Base-by-base conservation (phyloP, 108 stramenopile genomes). In the Parietichytrium sp. region DNA sequence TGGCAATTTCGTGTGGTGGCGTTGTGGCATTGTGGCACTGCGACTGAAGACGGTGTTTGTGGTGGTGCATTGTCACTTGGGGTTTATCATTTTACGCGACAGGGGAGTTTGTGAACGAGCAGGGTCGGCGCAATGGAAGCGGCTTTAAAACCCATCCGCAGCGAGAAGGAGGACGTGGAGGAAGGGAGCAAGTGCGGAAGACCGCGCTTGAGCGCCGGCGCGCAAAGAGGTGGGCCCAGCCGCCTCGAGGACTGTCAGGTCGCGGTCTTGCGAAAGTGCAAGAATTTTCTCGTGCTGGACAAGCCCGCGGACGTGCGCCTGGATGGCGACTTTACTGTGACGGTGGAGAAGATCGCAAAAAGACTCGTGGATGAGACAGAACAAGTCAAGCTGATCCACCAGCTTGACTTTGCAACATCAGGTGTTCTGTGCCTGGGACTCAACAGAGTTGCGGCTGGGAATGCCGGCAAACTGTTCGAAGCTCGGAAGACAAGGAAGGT, bases 361-460 rank as follows among this genome's bases (percentile, higher is more conserved):
- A 54, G 29, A 1, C 0, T 55, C 36, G 42, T 36, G 30, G 20
- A 29, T 15, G 79, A 45, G 4, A 31, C 16, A 33, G 30, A 16
- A 12, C 20, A 84, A 15, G 26, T 54, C 10, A 54, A 54, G 8
- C 80, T 79, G 83, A 38, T 84, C 16, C 83, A 84, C 42, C 79
- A 81, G 47, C 49, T 84, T 26, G 83, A 84, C 26, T 84, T 80
- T 33, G 83, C 83, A 6, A 84, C 83, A 4, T 84, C 83, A 4
- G 83, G 83, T 29, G 72, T 84, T 33, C 79, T 84, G 33, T 80
- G 80, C 42, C 29, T 84, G 12, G 83, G 83, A 6, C 49, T 84
- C 10, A 29, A 26, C 52, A 7, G 83, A 4, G 26, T 26, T 23
- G 79, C 23, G 29, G 83, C 72, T 4, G 79, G 78, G 23, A 51